Percentiles rank a stretch among this genome's conserved stretches.
Conservation (phyloP, 1,284 basidiomycete genomes). For the Ceratorhiza oryzae-sativae region DNA sequence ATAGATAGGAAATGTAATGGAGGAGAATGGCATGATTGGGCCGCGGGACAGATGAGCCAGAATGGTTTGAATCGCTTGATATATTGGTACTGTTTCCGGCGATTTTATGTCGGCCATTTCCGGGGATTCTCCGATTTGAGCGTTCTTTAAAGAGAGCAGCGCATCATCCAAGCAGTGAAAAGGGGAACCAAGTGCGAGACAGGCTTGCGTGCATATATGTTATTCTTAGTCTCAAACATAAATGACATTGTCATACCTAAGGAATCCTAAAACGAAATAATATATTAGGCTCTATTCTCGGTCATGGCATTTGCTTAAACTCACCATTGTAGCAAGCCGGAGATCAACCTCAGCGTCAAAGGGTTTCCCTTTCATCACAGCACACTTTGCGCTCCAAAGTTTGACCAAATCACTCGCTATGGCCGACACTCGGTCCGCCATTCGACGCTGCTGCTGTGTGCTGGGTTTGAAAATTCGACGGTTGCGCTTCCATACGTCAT, state of each 20-base stretch:
- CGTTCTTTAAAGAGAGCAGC: neutral
- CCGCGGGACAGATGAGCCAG: neutral
- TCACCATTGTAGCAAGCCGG: neutral
- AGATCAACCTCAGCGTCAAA: conserved; percentile 5
- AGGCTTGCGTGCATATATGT: neutral
- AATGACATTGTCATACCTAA: neutral
- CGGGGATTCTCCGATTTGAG: neutral
- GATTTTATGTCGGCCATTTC: neutral
- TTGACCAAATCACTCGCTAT: neutral
- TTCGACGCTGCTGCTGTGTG: conserved; percentile 1
- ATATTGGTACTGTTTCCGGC: neutral
- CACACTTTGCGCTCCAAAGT: neutral
- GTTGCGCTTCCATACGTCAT: conserved; percentile 12
- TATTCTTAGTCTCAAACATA: neutral
- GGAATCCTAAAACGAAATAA: neutral
- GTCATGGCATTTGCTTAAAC: neutral
- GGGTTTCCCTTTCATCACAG: neutral
- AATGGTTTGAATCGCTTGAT: neutral
- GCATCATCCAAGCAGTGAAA: neutral
- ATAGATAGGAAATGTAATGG: neutral
- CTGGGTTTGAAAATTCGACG: neutral
- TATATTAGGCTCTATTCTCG: neutral
- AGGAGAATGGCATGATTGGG: conserved; percentile 5
- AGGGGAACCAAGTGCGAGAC: neutral
- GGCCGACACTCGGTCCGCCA: neutral